Base-by-base conservation (phyloP, 345 rosid species). In the Boechera divaricarpa region DNA sequence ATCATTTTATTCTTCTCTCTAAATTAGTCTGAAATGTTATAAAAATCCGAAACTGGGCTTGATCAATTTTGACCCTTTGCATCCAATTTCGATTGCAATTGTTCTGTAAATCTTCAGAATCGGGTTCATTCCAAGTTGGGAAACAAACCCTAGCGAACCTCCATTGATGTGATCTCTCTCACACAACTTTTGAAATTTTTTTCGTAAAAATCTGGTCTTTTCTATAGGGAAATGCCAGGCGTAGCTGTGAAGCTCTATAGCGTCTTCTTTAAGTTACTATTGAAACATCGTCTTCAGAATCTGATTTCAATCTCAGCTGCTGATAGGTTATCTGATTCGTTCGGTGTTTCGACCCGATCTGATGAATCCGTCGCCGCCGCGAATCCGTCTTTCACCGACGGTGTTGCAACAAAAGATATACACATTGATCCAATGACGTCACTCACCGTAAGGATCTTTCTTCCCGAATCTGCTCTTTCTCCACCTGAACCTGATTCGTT, bases 341-440 rank as follows among this genome's bases (percentile, higher is more conserved):
- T 85, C 38, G 91, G 91, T 9, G 73, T 83, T 12, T 83, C 90
- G 7, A 82, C 87, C 38, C 88, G 93, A n/a, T 82, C 83, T 6
- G 86, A 83, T 10, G 91, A 84, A 66, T 73, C 89, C 52, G 79
- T 81, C 26, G 63, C 86, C 36, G 74, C 87, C 10, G 72, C 83
- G 60, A 85, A 85, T 64, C 90, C 93, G 7, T 85, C 93, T 4
- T 88, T 87, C 78, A 36, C 79, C 60, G 88, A 85, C 32, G 93
- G 89, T 0, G 90, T 89, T 24, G 90, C 91, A 6, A 89, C 92
- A 52, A 91, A 91, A 76, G 97, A 91, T 60, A 81, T 89, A 55
- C 97, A 89, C 79, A 77, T 88, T 61, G 91, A 89, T 79, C 85
- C 90, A 1, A 83, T 81, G 54, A 85, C 93, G 3, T 81, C 93